Evolutionary conservation across 2,329 filamentous ascomycete species (phyloP), one percentile per base, ranked within the genome.

Genomic region (Nigrograna mackinnonii): DNA sequence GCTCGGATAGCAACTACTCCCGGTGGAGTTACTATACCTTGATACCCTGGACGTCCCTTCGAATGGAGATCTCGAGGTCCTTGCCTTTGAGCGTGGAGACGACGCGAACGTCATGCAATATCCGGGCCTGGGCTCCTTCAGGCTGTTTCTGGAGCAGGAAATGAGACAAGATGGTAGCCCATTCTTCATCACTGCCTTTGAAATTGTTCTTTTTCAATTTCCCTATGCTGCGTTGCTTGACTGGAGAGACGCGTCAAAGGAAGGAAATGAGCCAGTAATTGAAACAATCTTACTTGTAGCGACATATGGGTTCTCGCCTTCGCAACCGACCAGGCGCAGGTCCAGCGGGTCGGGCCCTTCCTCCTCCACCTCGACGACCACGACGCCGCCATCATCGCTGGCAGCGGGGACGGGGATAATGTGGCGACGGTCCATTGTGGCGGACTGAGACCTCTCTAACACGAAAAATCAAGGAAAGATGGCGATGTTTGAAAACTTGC

Each of bases 251-350:
- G 46, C 22, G 55, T 66, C 45, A 67, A 56, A 47, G 44, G 43
- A 38, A 43, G 44, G 35, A 30, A 35, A 50, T 54, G 46, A 41
- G 39, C 18, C 36, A 35, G 39, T 45, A 45, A 47, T 37, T 36
- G 46, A 48, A 43, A 43, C 43, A 55, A 50, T 76, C 80, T 77
- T 73, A 85, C 83, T 67, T 47, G 75, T 75, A 42, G 75, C 67
- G 31, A 76, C 71, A 66, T 84, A 88, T 5, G 83, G 77, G 35
- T 75, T 77, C 42, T 79, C 76, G 41, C 82, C 81, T 56, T 91
- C 86, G 21, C 86, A 89, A 22, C 79, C 86, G 22, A 85, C 74
- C 21, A 91, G 66, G 60, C 82, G 83, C 35, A 88, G 66, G 64
- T 89, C 84, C 21, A 90, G 70, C 1, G 77, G 75, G 43, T 74